phyloP scores from a whole-genome alignment of 2,329 filamentous ascomycete species.

The Talaromyces verruculosus region DNA sequence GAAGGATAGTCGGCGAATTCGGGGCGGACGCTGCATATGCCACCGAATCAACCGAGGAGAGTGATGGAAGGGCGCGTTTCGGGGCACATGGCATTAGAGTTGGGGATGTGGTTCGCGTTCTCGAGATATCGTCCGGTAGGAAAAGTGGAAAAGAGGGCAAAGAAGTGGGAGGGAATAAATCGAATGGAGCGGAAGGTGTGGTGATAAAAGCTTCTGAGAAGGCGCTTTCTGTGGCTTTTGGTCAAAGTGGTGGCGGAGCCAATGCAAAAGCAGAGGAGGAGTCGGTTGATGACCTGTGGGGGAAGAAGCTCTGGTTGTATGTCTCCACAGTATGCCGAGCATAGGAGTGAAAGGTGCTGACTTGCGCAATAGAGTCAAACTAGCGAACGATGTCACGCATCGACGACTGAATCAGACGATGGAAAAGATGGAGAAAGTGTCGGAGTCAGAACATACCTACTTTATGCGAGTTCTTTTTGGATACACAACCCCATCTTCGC shows the following conservation, averaged over 20 bases:
- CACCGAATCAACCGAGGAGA: slow-evolving; percentile 32
- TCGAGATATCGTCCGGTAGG: slow-evolving; percentile 35
- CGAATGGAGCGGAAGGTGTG: slow-evolving; percentile 46
- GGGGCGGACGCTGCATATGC: slow-evolving; percentile 67
- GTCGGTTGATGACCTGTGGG: slow-evolving; percentile 52
- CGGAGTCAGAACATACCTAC: slow-evolving; percentile 56
- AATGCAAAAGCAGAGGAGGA: slow-evolving; percentile 44
- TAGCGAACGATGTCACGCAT: slow-evolving; percentile 67
- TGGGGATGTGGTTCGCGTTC: slow-evolving; percentile 50
- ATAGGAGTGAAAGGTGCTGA: neutral
- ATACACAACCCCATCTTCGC: slow-evolving; percentile 54
- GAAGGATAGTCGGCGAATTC: slow-evolving; percentile 86
- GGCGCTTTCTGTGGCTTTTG: slow-evolving; percentile 48
- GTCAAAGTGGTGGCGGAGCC: slow-evolving; percentile 37
- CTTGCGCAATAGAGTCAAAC: slow-evolving; percentile 54
- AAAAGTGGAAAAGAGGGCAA: slow-evolving; percentile 33
- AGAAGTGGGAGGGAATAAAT: slow-evolving; percentile 32
- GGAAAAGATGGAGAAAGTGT: slow-evolving; percentile 57
- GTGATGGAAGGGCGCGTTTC: slow-evolving; percentile 44
- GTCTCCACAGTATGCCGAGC: slow-evolving; percentile 43
- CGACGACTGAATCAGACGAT: slow-evolving; percentile 68
- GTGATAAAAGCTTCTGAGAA: slow-evolving; percentile 47
- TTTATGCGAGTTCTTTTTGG: slow-evolving; percentile 64
- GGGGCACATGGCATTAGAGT: slow-evolving; percentile 50
- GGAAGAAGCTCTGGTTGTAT: slow-evolving; percentile 63